phyloP scores from a whole-genome alignment of 1,139 yeast species.

The Blastobotrys proliferans region DNA sequence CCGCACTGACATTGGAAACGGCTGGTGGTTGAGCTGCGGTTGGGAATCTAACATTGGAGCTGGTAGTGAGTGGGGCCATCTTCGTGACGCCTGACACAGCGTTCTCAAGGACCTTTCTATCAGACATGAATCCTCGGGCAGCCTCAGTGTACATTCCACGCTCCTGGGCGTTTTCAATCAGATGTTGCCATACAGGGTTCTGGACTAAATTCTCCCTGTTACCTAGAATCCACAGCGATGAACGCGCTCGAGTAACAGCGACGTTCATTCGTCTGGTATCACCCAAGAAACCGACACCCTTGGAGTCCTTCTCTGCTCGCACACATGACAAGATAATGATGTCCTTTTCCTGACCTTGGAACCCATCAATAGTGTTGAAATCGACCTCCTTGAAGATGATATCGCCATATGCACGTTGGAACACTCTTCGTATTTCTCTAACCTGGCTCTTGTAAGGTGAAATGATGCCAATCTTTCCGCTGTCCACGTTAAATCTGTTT shows the following conservation, averaged over 20 bases:
- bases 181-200: slow-evolving; percentile 65
- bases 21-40: neutral
- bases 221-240: slow-evolving; percentile 92
- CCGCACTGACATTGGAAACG: too few species aligned
- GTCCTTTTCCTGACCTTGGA: slow-evolving; percentile 97
- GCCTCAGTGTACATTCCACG: slow-evolving; percentile 41
- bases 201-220: slow-evolving; percentile 47
- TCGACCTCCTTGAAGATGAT: slow-evolving; percentile 64
- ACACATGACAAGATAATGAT: slow-evolving; percentile 93
- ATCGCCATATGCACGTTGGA: slow-evolving; percentile 58
- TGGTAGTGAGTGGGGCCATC: too few species aligned
- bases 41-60: neutral
- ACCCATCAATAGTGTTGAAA: slow-evolving; percentile 95
- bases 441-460: slow-evolving; percentile 95
- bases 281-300: slow-evolving; percentile 80
- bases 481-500: slow-evolving; percentile 34
- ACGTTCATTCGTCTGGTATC: slow-evolving; percentile 95
- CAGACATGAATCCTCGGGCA: slow-evolving; percentile 34
- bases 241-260: slow-evolving; percentile 87
- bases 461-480: slow-evolving; percentile 80
- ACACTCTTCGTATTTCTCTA: slow-evolving; percentile 50
- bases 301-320: slow-evolving; percentile 58
- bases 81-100: too few species aligned
- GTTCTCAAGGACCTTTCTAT: too few species aligned
- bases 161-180: slow-evolving; percentile 57